phyloP scores from a whole-genome alignment of 192 early-diverging fungal genomes.

The Coemansia sp. region DNA sequence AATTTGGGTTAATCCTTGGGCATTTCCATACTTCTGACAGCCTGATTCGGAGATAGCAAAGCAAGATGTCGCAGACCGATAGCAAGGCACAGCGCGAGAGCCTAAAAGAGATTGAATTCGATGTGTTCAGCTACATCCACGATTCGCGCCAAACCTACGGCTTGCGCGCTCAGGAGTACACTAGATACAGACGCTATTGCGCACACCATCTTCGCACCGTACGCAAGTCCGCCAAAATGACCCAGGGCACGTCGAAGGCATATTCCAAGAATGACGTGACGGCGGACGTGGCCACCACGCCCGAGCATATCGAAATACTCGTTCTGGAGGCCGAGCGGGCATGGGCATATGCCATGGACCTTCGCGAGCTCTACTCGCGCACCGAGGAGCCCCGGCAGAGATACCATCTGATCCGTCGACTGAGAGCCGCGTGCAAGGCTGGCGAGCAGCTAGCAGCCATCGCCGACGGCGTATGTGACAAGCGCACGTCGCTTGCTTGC shows the following conservation, averaged over 20 bases:
- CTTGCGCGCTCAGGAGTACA: slow-evolving; percentile 38
- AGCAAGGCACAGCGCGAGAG: neutral
- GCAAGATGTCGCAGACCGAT: neutral
- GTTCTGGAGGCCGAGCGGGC: slow-evolving; percentile 46
- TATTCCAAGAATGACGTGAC: slow-evolving; percentile 26
- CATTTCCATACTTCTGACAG: too few relatives aligned
- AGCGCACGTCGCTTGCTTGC: slow-evolving; percentile 24
- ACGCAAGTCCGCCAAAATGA: slow-evolving; percentile 34
- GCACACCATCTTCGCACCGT: slow-evolving; percentile 37
- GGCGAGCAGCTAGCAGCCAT: slow-evolving; percentile 21
- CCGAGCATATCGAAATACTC: slow-evolving; percentile 37
- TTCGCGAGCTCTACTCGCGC: slow-evolving; percentile 42
- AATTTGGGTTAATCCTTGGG: too few relatives aligned
- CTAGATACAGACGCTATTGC: slow-evolving; percentile 46
- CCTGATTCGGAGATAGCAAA: neutral
- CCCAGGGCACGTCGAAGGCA: slow-evolving; percentile 27
- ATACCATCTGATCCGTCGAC: slow-evolving; percentile 41
- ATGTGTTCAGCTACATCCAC: slow-evolving; percentile 41
- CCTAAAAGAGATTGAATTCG: slow-evolving; percentile 20
- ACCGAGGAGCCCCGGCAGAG: slow-evolving; percentile 51
- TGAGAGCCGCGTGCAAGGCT: slow-evolving; percentile 34
- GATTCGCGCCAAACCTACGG: slow-evolving; percentile 40
- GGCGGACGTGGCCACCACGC: slow-evolving; percentile 14
- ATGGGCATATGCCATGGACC: slow-evolving; percentile 51
- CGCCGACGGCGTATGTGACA: slow-evolving; percentile 16